Evolutionary conservation across 2,329 filamentous ascomycete genomes (phyloP), one percentile per base, ranked within the genome.

Genomic region (Geosmithia flava): DNA sequence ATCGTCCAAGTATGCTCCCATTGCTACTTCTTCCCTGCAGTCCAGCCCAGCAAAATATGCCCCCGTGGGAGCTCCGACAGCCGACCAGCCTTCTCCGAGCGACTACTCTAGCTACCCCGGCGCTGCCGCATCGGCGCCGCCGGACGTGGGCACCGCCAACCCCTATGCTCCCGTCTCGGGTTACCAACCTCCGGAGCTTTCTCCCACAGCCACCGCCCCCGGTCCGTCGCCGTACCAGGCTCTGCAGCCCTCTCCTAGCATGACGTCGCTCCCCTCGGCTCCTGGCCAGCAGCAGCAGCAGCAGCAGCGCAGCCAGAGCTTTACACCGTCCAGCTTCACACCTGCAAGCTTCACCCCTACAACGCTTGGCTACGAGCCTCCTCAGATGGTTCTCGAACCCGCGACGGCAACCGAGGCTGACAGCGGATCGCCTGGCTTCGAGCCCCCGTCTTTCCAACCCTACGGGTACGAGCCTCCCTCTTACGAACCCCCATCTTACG

Each of bases 371-470:
- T 80, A 76, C 51, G 71, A 75, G 51, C 68, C 76, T 15, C 69
- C 70, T 1, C 61, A 69, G 1, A 59, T 66, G 49, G 59, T 54
- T 11, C 40, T 54, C 48, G 56, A 48, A 57, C 47, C 3, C 46
- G 49, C 17, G 50, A 54, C 11, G 48, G 52, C 27, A 49, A 51
- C 20, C 3, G 54, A 53, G 2, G 40, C 51, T 33, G 49, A 48
- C 23, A 27, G 23, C 8, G 23, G 23, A 8, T 27, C 23, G 4
- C 23, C 23, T 37, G 68, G 72, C 16, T 85, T 82, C 54, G 78
- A 83, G 51, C 72, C 81, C 4, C 77, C 79, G 6, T 75, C 76
- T 0, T 83, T 76, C 56, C 74, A 83, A 56, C 73, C 80, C 10
- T 75, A 76, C 46, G 61, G 70, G 42, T 80, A 78, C 54, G 75